Conservation (phyloP, 176 grass and related monocot species). For the Cenchrus purpureus region DNA sequence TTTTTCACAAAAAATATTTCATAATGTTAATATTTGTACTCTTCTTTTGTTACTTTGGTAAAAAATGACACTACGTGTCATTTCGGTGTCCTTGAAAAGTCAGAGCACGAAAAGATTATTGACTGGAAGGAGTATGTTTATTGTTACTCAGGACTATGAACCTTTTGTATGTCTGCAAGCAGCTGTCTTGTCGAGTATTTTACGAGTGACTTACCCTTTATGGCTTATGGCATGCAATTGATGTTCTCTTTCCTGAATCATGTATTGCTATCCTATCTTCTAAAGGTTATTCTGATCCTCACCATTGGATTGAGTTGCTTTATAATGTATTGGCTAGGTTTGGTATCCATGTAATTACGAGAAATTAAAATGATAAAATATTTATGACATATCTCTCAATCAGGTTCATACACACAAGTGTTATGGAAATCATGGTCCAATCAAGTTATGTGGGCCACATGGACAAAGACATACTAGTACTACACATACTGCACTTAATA, state of each 20-base stretch:
- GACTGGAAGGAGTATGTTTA: background rate
- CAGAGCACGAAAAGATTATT: background rate
- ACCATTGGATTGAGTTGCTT: background rate
- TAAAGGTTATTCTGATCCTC: background rate
- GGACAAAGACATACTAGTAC: background rate
- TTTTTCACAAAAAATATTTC: background rate
- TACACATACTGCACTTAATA: background rate
- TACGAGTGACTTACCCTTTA: slow-evolving; percentile 8
- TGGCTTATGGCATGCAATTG: background rate
- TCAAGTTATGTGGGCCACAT: background rate
- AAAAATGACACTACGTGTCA: background rate
- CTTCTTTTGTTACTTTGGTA: background rate
- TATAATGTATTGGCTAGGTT: slow-evolving; percentile 4
- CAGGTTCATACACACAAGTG: background rate
- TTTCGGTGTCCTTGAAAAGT: background rate
- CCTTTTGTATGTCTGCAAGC: background rate
- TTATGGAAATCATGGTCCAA: slow-evolving; percentile 12
- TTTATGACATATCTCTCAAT: background rate
- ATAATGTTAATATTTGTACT: background rate
- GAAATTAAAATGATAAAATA: background rate
- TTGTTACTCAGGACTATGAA: background rate
- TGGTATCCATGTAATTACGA: background rate
- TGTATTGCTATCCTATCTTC: background rate
- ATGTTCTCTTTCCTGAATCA: background rate
- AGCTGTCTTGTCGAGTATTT: background rate